phyloP scores from a whole-genome alignment of 768 basidiomycete genomes.

The Russula sp. region DNA sequence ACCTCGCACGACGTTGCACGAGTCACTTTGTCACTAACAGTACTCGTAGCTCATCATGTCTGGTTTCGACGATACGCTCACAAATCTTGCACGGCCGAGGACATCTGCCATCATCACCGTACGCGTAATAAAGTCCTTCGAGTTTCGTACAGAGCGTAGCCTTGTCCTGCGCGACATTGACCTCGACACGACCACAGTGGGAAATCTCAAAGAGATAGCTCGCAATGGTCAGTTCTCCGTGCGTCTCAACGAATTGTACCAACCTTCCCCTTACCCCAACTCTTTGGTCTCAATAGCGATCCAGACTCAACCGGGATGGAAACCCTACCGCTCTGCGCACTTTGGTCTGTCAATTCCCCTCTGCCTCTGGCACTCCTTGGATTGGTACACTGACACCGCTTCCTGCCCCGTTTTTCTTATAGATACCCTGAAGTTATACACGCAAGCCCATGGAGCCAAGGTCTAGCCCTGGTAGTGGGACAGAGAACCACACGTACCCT shows the following conservation, averaged over 20 bases:
- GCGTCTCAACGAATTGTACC: background rate
- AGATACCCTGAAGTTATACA: constrained; percentile 96
- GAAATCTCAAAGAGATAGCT: constrained; percentile 68
- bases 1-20: no score
- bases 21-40: no score
- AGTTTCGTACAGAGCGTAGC: constrained; percentile 84
- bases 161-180: constrained; percentile 82
- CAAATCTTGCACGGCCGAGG: constrained; percentile 63
- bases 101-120: constrained; percentile 84
- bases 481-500: background rate
- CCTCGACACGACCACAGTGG: constrained; percentile 75
- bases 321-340: constrained; percentile 71
- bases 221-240: constrained; percentile 51
- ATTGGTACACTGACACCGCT: background rate
- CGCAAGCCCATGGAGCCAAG: constrained; percentile 93
- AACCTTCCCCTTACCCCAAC: background rate
- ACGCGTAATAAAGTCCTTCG: constrained; percentile 93
- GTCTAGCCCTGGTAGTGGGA: constrained; percentile 40
- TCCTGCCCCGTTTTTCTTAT: background rate
- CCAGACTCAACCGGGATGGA: constrained; percentile 75
- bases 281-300: constrained; percentile 49
- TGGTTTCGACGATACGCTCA: constrained; percentile 46
- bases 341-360: constrained; percentile 52
- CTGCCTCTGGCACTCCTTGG: background rate
- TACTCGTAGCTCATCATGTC: constrained; percentile 21